Conservation (phyloP, 1,284 basidiomycete genomes). For the Sparassis latifolia region DNA sequence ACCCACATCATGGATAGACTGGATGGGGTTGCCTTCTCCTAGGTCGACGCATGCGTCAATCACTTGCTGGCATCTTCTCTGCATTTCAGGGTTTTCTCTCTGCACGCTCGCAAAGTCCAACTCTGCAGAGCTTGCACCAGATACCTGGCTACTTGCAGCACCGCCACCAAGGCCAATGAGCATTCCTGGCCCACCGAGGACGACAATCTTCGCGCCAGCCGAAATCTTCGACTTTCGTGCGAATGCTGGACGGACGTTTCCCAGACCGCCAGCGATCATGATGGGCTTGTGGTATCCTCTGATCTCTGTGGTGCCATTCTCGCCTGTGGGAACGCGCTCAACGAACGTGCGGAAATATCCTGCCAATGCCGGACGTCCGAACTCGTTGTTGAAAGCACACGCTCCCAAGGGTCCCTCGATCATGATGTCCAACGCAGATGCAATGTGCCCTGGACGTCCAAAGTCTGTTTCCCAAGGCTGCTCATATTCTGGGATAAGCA, state of each 20-base stretch:
- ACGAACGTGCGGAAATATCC: slow-evolving; percentile 90
- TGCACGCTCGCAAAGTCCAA: slow-evolving; percentile 98
- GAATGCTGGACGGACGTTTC: slow-evolving; percentile 83
- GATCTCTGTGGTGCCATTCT: slow-evolving; percentile 50
- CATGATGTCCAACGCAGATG: slow-evolving; percentile 95
- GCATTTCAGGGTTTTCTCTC: slow-evolving; percentile 98
- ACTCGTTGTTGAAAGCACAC: slow-evolving; percentile 98
- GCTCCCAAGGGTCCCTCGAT: slow-evolving; percentile 92
- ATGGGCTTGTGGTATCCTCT: slow-evolving; percentile 99
- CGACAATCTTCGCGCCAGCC: slow-evolving; percentile 82
- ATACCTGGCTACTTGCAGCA: slow-evolving; percentile 89
- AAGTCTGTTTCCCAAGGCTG: slow-evolving; percentile 94
- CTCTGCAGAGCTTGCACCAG: slow-evolving; percentile 83
- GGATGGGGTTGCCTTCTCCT: slow-evolving; percentile 73
- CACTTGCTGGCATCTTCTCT: slow-evolving; percentile 94
- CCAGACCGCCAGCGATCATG: slow-evolving; percentile 98
- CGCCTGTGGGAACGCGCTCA: slow-evolving; percentile 53
- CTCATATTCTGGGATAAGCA: slow-evolving; percentile 81
- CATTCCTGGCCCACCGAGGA: slow-evolving; percentile 96
- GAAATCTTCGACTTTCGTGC: slow-evolving; percentile 73
- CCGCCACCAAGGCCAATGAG: slow-evolving; percentile 96
- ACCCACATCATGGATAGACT: slow-evolving; percentile 97
- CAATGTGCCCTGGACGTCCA: slow-evolving; percentile 88
- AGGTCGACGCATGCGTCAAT: slow-evolving; percentile 85
- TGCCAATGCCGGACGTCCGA: slow-evolving; percentile 83